Evolutionary conservation across 495 filamentous ascomycete genomes (phyloP), one percentile per base, ranked within the genome.

Genomic region (Copromyces sp.): DNA sequence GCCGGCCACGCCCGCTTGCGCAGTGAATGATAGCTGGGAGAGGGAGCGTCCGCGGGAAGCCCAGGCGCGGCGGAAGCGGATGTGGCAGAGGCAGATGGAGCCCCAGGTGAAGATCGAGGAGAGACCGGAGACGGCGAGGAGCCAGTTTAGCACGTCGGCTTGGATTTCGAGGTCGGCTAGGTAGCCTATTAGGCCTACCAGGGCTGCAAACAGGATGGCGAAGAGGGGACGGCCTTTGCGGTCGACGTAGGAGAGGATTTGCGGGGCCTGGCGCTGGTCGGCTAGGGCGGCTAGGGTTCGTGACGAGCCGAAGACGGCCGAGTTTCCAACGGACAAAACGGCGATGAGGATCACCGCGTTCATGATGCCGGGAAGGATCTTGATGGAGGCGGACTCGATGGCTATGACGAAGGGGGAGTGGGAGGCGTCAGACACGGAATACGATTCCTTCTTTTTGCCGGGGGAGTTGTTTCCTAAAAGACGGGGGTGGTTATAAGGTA

Each of bases 41-140:
- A 95, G 82, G 11, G 80, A 83, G 79, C 92, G 90, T 69, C 92
- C 92, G 71, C 93, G 89, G 2, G 85, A 70, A 17, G 82, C 82
- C 94, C 93, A 97, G 11, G 89, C 94, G 3, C 83, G 82, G 42
- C 95, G 94, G 87, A 98, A 98, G 39, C 94, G 93, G 81, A 98
- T 96, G 81, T 98, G 95, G 1, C 89, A 86, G 0, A 95, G 83
- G 77, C 93, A 97, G 80, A 98, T 93, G 47, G 91, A 94, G 69
- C 90, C 91, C 95, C 95, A 98, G 42, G 95, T 97, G 84, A 98
- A 93, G 82, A 98, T 91, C 29, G 91, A 92, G 0, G 92, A 94
- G 12, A 98, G 87, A 61, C 93, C 94, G 0, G 93, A 96, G 59
- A 97, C 87, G 44, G 95, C 93, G 73, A 97, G 86, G 85, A 98